Base-by-base conservation (phyloP, 1,139 yeast genomes). In the Yamadazyma mexicana region DNA sequence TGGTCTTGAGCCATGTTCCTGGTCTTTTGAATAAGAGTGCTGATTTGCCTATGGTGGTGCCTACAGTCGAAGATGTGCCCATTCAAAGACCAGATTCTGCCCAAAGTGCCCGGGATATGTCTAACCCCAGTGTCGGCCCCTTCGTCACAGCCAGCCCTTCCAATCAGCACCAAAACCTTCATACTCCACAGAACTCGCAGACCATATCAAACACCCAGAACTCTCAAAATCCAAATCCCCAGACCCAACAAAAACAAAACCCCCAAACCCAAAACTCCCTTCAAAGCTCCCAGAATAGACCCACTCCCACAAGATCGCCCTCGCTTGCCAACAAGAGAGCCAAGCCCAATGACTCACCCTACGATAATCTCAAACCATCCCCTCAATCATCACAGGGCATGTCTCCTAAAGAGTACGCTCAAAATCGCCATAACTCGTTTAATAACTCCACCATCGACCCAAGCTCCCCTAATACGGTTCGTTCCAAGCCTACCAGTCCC, bases 1-100 rank as follows among this genome's bases (percentile, higher is more conserved):
- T 80, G 51, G 73, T 85, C 6, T 61, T 83, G 38, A 66, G 69
- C 27, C 87, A 83, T 45, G 76, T 85, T 25, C 91, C 91, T 0
- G 91, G 87, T 0, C 59, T 84, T 26, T 58, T 81, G 31, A 71
- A 66, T 34, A 83, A 76, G 37, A 59, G 60, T 39, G 52, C 57
- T 2, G 78, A 71, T 23, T 50, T 68, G 36, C 74, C 77, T 3
- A 59, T 66, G 54, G 56, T 66, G 29, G 59, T 62, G 2, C 73
- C 74, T 1, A 62, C 61, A 34, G 72, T 66, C 4, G 61, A 62
- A 12, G 56, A 58, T 14, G 47, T 56, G 27, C 61, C 63, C 23
- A 57, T 53, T 34, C 50, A 40, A 35, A 40, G 48, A 42, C 44
- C 50, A 6, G 42, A 40, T 16, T 44, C 48, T 11, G 42, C 37